Base-by-base conservation (phyloP, 176 grass and related monocot genomes). In the Phragmites australis region DNA sequence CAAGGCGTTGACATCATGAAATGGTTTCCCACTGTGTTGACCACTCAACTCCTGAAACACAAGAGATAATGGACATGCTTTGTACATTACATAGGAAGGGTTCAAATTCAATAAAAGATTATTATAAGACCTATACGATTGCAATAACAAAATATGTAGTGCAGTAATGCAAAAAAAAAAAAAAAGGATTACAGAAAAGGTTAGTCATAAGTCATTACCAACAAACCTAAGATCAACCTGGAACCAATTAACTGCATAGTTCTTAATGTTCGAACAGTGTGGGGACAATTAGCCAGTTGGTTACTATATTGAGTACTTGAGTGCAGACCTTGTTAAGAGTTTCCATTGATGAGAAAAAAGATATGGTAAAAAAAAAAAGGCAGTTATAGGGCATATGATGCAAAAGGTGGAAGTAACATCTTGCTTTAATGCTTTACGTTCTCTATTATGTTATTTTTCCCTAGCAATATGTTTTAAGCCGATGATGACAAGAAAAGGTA, bases 1-100 rank as follows among this genome's bases (percentile, higher is more conserved):
- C 31, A 97, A 79, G 13, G 76, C 75, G 85, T 97, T 94, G 18
- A 89, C 95, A 85, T 94, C 92, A 85, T 93, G 81, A 69, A 93
- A 94, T 78, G 86, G 55, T 81, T 86, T 83, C 41, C 78, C 85
- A 58, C 65, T 84, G 17, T 82, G 74, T 93, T 85, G 64, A 30
- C 79, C 86, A 89, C 81, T 84, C 68, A 94, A 70, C 89, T 98
- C 92, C 92, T 98, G 81, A 49, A 82, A 72, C 26, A 53, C 6
- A 12, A 12, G 2, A 58, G 43, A 53, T 9, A 18, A 29, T 10
- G 49, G 54, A 51, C 55, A 72, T 63, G 16, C 66, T 50, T 31
- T 23, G 37, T 22, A 62, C 14, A 63, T 64, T 62, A 19, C 31
- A 48, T 32, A 39, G 14, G 21, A 21, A 66, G 19, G 9, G 11